Conservation (phyloP, 306 rosid genomes). For the Glycine latifolia region DNA sequence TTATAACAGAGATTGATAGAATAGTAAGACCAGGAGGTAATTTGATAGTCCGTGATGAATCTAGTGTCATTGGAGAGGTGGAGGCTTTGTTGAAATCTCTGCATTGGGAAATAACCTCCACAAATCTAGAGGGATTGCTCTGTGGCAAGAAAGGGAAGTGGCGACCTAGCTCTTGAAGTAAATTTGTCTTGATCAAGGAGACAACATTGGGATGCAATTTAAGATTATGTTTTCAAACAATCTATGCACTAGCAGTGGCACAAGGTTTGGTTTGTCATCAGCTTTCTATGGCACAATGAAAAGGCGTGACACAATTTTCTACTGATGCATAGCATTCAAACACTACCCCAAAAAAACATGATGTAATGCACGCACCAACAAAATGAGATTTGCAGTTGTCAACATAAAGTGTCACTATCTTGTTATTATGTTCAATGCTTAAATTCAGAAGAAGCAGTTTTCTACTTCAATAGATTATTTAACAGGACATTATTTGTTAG, state of each 20-base stretch:
- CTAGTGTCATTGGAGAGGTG: conserved; percentile 63
- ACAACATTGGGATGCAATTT: conserved; percentile 23
- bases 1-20: conserved; percentile 78
- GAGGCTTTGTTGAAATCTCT: conserved; percentile 72
- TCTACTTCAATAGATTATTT: not conserved
- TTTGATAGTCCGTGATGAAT: conserved; percentile 74
- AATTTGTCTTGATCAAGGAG: conserved; percentile 49
- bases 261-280: not conserved
- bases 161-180: conserved; percentile 61
- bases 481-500: not conserved
- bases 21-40: conserved; percentile 80
- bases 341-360: not conserved
- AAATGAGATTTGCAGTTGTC: conserved; percentile 22
- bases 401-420: conserved; percentile 21
- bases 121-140: conserved; percentile 74
- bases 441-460: not conserved
- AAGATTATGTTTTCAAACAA: not conserved
- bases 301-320: conserved; percentile 19
- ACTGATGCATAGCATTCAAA: conserved; percentile 16
- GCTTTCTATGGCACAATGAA: conserved; percentile 26
- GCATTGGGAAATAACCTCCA: conserved; percentile 83
- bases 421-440: not conserved
- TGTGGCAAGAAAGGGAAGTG: conserved; percentile 75
- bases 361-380: not conserved
- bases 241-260: conserved; percentile 5